Base-by-base conservation (phyloP, 352 stramenopile species). In the Phytopythium montanum region DNA sequence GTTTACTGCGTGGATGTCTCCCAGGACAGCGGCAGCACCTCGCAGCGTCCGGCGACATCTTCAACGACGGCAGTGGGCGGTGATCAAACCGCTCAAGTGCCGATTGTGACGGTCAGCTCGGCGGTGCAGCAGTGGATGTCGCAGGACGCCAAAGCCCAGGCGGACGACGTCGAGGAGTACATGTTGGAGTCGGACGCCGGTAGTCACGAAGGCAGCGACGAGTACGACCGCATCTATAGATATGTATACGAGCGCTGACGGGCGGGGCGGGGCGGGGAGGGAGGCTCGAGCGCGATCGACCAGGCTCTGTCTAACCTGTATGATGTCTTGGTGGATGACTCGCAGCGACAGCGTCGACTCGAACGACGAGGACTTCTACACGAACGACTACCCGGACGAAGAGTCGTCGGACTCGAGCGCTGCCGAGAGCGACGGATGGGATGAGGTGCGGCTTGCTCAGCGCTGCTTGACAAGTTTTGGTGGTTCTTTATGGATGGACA, bases 351-450 rank as follows among this genome's bases (percentile, higher is more conserved):
- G 83, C 50, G 77, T 88, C 45, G 83, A 94, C 57, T 94, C 85
- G 31, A 94, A 94, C 54, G 83, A 94, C 39, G 85, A 94, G 48
- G 84, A 88, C 64, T 75, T 92, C 33, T 71, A 59, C 14, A 73
- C 75, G 31, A 94, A 94, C 56, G 85, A 94, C 60, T 94, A 94
- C 59, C 85, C 85, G 9, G 85, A 94, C 50, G 85, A 94, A 72
- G 84, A 91, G 64, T 87, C 76, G 60, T 79, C 71, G 23, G 71
- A 75, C 41, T 62, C 54, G 45, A 36, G n/a, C 26, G 65, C 23
- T n/a, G n/a, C n/a, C 7, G 63, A 69, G 23, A 79, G 68, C 50
- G 68, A 75, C 28, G 71, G 72, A 31, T 60, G 70, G 51, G 68
- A 79, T 28, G 68, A 75, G 65, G 70, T 76, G 60, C 13, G 67